Base-by-base conservation (phyloP, 768 basidiomycete species). In the Suillus alpinus region DNA sequence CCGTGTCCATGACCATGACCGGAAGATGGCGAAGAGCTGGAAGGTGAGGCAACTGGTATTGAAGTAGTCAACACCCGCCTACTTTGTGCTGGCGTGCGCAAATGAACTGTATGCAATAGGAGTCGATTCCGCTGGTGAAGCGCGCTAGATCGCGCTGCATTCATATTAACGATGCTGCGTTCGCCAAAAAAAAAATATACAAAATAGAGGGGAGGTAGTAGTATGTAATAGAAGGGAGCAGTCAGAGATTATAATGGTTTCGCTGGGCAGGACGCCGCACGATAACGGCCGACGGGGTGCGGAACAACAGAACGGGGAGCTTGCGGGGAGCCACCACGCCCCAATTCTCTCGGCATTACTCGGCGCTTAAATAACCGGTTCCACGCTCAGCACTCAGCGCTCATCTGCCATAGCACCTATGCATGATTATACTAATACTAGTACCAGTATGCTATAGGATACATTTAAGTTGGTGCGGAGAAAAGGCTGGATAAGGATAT, bases 291-390 rank as follows among this genome's bases (percentile, higher is more conserved):
- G 53, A 55, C 37, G 37, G 37, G 23, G 32, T 6, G 16, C 52
- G 52, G 52, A 55, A 55, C 37, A 16, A 55, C 23, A 20, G 36
- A 37, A 23, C 23, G 8, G 26, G 47, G 46, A 16, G 26, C 46
- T 29, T 47, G 46, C 26, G 46, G 46, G 46, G 26, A 49, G 47
- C 36, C 53, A 55, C 36, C 14, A 26, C 26, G 3, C 8, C 23
- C 36, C 53, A 18, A 55, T 18, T 23, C 36, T 16, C 18, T 55
- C 53, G 53, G 53, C 37, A 18, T 55, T 55, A 55, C 53, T 55
- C 53, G 53, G 53, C 23, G 37, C 37, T 55, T 39, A n/a, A 39
- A 39, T 37, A 53, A 53, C 34, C 52, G 23, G 14, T 53, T 36
- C 34, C 34, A 36, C 36, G 10, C 20, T 14, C 8, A 53, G 26